A percentile compares a stretch with the other conserved stretches of the same genome.
phyloP scores from a whole-genome alignment of 371 early-diverging fungal genomes.

The Mortierella sp. region DNA sequence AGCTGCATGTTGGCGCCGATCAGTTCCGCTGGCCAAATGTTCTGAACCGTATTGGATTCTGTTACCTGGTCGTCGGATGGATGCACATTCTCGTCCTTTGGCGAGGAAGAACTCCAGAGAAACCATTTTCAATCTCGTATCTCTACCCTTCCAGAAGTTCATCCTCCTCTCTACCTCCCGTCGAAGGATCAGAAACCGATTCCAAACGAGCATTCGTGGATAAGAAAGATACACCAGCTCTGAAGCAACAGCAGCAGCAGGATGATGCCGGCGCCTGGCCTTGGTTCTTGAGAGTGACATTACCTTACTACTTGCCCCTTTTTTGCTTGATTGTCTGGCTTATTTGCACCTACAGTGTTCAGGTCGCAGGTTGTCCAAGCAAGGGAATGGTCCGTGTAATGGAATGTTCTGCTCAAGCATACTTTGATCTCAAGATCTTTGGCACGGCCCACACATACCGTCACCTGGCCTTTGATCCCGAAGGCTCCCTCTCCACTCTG shows the following conservation, averaged over 20 bases:
- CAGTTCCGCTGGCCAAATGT: constrained; percentile 55
- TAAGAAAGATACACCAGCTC: not conserved
- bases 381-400: constrained; percentile 40
- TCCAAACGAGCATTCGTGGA: not conserved
- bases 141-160: not conserved
- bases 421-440: constrained; percentile 58
- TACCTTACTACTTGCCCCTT: constrained; percentile 41
- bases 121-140: constrained; percentile 10
- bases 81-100: constrained; percentile 41
- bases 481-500: constrained; percentile 61
- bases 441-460: constrained; percentile 58
- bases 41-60: constrained; percentile 56
- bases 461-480: constrained; percentile 57
- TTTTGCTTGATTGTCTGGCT: constrained; percentile 52
- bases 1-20: constrained; percentile 13
- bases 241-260: constrained; percentile 11
- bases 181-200: constrained; percentile 1
- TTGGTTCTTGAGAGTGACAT: constrained; percentile 36
- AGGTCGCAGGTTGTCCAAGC: constrained; percentile 31
- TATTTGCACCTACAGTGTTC: constrained; percentile 52
- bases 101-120: constrained; percentile 19
- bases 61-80: constrained; percentile 49
- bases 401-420: constrained; percentile 58
- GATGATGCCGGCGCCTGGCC: constrained; percentile 25
- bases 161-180: not conserved